Conservation (phyloP, 2,329 filamentous ascomycete species). For the Nectriaceae sp. region DNA sequence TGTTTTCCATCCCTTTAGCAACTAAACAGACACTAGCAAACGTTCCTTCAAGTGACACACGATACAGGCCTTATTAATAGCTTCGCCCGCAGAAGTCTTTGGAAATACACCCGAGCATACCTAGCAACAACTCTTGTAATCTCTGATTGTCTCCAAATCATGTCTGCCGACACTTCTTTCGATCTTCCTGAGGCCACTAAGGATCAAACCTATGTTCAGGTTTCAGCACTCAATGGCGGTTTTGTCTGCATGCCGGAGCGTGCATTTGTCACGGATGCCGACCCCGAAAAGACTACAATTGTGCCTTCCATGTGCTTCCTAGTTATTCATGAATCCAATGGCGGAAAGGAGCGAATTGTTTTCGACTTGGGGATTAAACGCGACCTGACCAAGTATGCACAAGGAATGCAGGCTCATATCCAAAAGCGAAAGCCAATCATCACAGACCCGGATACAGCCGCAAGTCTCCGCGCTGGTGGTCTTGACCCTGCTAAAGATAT, state of each 20-base stretch:
- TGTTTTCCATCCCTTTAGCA: too few species aligned
- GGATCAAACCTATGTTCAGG: background rate
- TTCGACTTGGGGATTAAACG: background rate
- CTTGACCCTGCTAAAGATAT: background rate
- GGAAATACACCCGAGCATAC: too few species aligned
- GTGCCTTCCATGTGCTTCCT: background rate
- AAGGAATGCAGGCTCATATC: background rate
- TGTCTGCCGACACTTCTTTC: too few species aligned
- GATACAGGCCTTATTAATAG: too few species aligned
- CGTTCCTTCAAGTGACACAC: too few species aligned
- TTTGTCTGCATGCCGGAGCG: background rate
- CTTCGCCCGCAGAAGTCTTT: too few species aligned
- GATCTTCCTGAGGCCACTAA: background rate
- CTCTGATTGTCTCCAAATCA: too few species aligned
- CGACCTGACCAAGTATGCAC: background rate
- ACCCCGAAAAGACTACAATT: background rate
- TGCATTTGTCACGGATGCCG: background rate
- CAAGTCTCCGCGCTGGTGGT: background rate
- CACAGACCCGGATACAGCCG: background rate
- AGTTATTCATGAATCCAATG: background rate
- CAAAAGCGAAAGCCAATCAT: background rate
- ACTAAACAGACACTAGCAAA: too few species aligned
- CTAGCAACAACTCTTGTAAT: too few species aligned
- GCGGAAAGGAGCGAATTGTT: background rate
- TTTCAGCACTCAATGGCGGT: background rate